Conservation (phyloP, 345 rosid species). For the Boechera stricta region DNA sequence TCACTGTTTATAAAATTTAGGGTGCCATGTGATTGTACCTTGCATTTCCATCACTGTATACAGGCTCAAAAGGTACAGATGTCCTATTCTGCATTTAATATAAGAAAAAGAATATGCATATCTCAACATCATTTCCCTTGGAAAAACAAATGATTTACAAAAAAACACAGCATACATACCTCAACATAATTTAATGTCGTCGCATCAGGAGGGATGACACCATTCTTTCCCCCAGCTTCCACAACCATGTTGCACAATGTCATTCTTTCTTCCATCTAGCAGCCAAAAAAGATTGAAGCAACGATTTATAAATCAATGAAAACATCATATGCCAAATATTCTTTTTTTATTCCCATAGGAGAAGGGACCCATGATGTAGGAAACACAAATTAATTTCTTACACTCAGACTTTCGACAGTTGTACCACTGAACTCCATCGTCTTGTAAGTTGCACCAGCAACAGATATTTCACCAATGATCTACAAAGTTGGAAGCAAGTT, state of each 20-base stretch:
- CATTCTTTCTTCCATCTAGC: constrained; percentile 99
- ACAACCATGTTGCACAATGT: constrained; percentile 96
- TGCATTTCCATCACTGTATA: constrained; percentile 87
- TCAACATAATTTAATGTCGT: constrained; percentile 90
- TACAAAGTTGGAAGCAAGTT: constrained; percentile 43
- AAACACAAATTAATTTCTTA: constrained; percentile 47
- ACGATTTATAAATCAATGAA: not conserved
- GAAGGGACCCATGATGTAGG: not conserved
- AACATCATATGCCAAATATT: not conserved
- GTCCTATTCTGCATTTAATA: constrained; percentile 71
- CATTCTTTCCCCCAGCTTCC: constrained; percentile 99
- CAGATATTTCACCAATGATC: constrained; percentile 98
- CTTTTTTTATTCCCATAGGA: not conserved
- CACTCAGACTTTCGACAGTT: constrained; percentile 82
- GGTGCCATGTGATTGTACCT: constrained; percentile 54
- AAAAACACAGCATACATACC: constrained; percentile 50
- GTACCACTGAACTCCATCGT: constrained; percentile 96
- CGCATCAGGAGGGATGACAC: constrained; percentile 90
- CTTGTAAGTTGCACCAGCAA: constrained; percentile 96
- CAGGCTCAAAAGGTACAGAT: constrained; percentile 80
- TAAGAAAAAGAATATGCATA: constrained; percentile 6
- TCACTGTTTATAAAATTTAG: not conserved
- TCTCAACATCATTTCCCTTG: not conserved
- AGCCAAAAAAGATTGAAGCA: constrained; percentile 30
- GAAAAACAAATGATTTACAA: not conserved